A percentile compares a stretch with the other conserved stretches of the same genome.
phyloP scores from a whole-genome alignment of 2,329 filamentous ascomycete species.

The Aspergillus floridensis region DNA sequence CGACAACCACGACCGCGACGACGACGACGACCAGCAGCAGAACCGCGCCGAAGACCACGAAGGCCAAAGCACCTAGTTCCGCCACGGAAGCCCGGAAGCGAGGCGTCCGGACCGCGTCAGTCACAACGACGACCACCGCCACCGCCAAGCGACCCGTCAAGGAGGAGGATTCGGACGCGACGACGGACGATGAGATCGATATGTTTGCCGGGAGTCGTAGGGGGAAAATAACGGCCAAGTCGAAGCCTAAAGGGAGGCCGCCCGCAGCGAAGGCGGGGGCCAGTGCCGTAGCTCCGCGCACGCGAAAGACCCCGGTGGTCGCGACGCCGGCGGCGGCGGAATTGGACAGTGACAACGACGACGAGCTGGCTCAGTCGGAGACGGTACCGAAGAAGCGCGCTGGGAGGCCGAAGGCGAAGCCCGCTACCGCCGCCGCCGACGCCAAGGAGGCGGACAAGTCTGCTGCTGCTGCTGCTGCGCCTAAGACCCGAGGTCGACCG shows the following conservation, averaged over 20 bases:
- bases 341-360: slow-evolving; percentile 22
- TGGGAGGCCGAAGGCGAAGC: slow-evolving; percentile 18
- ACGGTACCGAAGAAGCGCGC: slow-evolving; percentile 22
- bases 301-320: slow-evolving; percentile 8
- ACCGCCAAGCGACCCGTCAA: slow-evolving; percentile 4
- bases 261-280: slow-evolving; percentile 8
- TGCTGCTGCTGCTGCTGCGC: slow-evolving; percentile 14
- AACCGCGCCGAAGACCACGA: slow-evolving; percentile 11
- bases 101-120: slow-evolving; percentile 6
- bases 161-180: slow-evolving; percentile 18
- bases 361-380: slow-evolving; percentile 25
- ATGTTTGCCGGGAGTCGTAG: slow-evolving; percentile 9
- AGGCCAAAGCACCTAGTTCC: slow-evolving; percentile 10
- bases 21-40: slow-evolving; percentile 11
- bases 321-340: slow-evolving; percentile 4
- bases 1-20: slow-evolving; percentile 12
- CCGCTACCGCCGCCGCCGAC: slow-evolving; percentile 5
- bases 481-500: slow-evolving; percentile 32
- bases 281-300: slow-evolving; percentile 6
- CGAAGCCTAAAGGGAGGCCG: slow-evolving; percentile 14
- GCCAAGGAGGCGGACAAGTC: slow-evolving; percentile 5
- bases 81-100: slow-evolving; percentile 16
- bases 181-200: slow-evolving; percentile 28
- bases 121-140: neutral
- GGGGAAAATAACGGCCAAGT: neutral